Percentiles rank a stretch among this genome's conserved stretches.
phyloP scores from a whole-genome alignment of 78 protist species.

The Chrysochromulina tobinii region DNA sequence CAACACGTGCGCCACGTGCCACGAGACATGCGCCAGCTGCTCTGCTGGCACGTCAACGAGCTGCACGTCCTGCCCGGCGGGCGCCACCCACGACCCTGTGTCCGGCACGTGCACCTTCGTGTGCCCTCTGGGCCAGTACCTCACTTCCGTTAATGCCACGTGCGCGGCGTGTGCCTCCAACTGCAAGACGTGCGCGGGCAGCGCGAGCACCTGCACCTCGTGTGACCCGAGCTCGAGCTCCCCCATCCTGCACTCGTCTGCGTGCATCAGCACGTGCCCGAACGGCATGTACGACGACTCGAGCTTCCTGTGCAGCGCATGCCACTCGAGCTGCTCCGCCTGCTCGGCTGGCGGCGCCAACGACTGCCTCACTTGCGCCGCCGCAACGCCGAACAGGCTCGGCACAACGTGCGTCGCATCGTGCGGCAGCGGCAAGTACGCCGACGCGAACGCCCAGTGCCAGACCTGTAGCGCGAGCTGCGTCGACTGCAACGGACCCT shows the following conservation, averaged over 20 bases:
- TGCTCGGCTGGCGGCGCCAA: background rate
- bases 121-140: too few relatives aligned
- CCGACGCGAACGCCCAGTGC: background rate
- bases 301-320: background rate
- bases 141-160: too few relatives aligned
- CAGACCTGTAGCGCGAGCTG: background rate
- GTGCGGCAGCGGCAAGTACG: background rate
- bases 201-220: background rate
- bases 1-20: background rate
- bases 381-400: background rate
- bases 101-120: too few relatives aligned
- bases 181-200: background rate
- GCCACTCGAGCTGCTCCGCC: background rate
- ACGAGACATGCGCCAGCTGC: background rate
- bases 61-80: background rate
- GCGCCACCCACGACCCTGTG: too few relatives aligned
- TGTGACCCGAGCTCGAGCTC: background rate
- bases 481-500: background rate
- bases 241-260: background rate
- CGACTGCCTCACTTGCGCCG: background rate
- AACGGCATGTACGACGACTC: background rate
- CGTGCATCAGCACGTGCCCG: background rate
- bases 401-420: background rate
- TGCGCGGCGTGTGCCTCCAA: background rate
- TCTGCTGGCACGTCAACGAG: too few relatives aligned